Evolutionary conservation across 1,139 yeast genomes (phyloP).

Genomic region (Diutina mesorugosa): DNA sequence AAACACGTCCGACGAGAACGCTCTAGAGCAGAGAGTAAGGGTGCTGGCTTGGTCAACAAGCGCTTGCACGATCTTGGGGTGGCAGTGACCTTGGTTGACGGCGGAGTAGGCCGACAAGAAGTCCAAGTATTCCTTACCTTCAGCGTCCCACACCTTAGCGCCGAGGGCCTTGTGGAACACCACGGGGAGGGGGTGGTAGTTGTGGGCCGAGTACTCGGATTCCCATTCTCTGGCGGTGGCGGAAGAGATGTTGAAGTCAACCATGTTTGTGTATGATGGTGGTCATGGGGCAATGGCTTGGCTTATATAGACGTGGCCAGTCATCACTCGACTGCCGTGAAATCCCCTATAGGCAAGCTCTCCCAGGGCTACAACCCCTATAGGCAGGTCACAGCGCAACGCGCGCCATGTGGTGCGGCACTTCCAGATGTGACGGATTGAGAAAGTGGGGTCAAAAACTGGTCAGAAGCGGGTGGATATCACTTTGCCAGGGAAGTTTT

Average conservation of each 20-base stretch:
- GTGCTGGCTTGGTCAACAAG: constrained; percentile 76
- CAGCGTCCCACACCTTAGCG: constrained; percentile 97
- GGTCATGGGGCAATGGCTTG: background rate
- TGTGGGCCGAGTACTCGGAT: constrained; percentile 80
- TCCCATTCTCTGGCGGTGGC: constrained; percentile 55
- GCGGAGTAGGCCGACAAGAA: constrained; percentile 92
- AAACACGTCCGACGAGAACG: constrained; percentile 82
- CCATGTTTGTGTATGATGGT: background rate
- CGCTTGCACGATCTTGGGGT: constrained; percentile 82
- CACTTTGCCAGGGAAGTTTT: too few relatives aligned
- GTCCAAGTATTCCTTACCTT: constrained; percentile 79
- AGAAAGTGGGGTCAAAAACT: too few relatives aligned
- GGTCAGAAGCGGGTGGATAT: too few relatives aligned
- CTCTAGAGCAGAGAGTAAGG: constrained; percentile 81
- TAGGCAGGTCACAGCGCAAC: constrained; percentile 2
- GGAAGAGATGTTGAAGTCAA: background rate
- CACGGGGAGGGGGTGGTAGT: constrained; percentile 94
- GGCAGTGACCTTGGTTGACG: constrained; percentile 97
- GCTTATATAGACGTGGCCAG: background rate
- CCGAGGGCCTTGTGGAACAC: constrained; percentile 81
- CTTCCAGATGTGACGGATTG: too few relatives aligned
- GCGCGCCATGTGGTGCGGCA: background rate
- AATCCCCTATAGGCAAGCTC: background rate
- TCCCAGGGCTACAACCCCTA: background rate
- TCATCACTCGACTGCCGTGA: background rate